Conservation (phyloP, 2,329 filamentous ascomycete genomes). For the Ciborinia camelliae region DNA sequence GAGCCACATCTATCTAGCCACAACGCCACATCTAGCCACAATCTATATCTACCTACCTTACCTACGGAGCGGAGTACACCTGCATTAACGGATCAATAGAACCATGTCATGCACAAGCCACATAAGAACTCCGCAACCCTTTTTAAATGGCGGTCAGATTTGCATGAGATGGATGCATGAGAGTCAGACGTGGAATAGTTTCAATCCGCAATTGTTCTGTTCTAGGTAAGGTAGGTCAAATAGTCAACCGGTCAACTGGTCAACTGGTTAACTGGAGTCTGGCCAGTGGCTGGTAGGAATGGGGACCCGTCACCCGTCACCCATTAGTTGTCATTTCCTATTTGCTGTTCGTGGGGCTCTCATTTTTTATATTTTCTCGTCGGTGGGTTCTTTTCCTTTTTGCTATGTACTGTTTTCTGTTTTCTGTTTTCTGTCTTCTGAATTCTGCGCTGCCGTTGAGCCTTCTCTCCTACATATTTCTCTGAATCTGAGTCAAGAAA, state of each 20-base stretch:
- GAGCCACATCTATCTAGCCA: no score
- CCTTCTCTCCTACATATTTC: not conserved
- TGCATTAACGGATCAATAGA: no score
- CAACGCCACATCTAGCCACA: no score
- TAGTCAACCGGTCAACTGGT: no score
- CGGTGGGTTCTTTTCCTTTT: not conserved
- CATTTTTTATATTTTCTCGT: not conserved
- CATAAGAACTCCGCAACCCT: no score
- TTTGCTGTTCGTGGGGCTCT: slow-evolving; percentile 17
- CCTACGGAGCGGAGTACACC: not conserved
- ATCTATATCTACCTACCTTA: no score
- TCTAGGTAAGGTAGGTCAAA: slow-evolving; percentile 12
- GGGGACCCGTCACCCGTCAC: no score
- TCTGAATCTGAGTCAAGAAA: not conserved
- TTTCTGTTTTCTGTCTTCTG: not conserved
- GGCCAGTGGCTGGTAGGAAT: no score
- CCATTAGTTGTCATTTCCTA: slow-evolving; percentile 19
- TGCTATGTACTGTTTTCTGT: not conserved
- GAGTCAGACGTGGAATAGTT: slow-evolving; percentile 19
- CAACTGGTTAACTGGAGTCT: no score
- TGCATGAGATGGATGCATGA: no score
- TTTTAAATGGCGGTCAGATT: slow-evolving; percentile 18
- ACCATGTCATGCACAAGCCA: not conserved
- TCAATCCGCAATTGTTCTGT: slow-evolving; percentile 18
- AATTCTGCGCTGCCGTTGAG: no score